Conservation (phyloP, 345 rosid genomes). For the Acer yangbiense region DNA sequence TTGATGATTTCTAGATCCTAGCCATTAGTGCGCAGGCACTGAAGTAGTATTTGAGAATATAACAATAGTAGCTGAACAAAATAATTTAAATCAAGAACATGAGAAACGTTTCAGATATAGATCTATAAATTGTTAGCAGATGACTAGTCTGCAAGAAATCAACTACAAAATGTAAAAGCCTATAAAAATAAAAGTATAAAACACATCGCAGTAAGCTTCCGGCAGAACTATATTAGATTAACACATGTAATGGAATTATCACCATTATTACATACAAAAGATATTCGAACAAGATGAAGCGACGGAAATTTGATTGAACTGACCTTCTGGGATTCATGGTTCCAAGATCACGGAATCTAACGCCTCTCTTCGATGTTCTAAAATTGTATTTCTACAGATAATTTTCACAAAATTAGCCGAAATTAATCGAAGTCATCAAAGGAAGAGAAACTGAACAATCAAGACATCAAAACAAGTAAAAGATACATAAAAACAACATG, state of each 20-base stretch:
- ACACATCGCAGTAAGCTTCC: neutral
- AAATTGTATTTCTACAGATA: neutral
- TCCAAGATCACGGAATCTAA: conserved; percentile 18
- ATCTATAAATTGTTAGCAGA: conserved; percentile 2
- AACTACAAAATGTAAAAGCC: neutral
- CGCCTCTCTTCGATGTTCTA: neutral
- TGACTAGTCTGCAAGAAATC: neutral
- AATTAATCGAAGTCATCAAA: neutral
- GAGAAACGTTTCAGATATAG: neutral
- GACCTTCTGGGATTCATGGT: conserved; percentile 70
- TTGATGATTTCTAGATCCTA: neutral
- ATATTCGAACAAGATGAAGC: neutral
- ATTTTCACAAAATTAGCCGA: conserved; percentile 7
- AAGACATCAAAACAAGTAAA: neutral
- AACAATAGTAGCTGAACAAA: neutral
- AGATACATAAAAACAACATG: neutral
- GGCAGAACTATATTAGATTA: neutral
- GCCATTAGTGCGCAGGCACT: neutral
- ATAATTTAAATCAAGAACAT: neutral
- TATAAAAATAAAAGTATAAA: neutral
- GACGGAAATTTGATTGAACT: conserved; percentile 18
- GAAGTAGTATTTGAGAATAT: neutral
- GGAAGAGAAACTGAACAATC: neutral
- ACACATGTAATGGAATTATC: neutral
- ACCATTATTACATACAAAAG: neutral